Base-by-base conservation (phyloP, 139 green algal genomes). In the Coccomyxa sp. region DNA sequence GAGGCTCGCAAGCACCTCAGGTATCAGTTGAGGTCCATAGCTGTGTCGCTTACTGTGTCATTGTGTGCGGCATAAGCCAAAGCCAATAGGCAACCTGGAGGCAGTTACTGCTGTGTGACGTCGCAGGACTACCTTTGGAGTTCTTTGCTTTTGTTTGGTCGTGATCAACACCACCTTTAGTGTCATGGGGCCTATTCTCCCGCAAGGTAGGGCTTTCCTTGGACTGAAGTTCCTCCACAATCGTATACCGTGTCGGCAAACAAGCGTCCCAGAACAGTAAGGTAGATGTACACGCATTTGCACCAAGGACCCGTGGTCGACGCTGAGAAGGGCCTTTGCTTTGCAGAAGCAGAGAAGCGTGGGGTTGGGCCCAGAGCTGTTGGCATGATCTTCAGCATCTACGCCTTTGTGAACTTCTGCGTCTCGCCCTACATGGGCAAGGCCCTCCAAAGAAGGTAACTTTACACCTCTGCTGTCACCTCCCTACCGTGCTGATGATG, bases 371-470 rank as follows among this genome's bases (percentile, higher is more conserved):
- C 27, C 18, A 22, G 50, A 18, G 5, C 50, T 31, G 50, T 64
- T 18, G 50, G 50, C 18, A 31, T 64, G 50, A 72, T 72, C 29
- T 72, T 72, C 68, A 39, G n/a, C 68, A 72, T 39, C 68, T 72
- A 72, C 7, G 29, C 68, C 1, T 72, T 72, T 36, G 31, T 27
- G 34, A 72, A 72, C 31, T 72, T 72, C 29, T n/a, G 10, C 22
- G 68, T 72, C 24, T 72, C 68, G 29, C 68, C 68, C 24, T 39
- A 39, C 14, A 22, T 39, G 2, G 68, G 68, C 68, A 35, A 36
- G 29, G n/a, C 31, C 2, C 22, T 72, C 14, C 68, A 72, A 33
- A 72, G 24, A 72, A 33, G 68, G 68, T 72, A 39, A 4, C 24
- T 27, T 22, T 36, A n/a, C 68, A 37, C 68, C 6, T 35, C 29